Base-by-base conservation (phyloP, 805 yeast species). In the Kodamaea kaohsiungensis region DNA sequence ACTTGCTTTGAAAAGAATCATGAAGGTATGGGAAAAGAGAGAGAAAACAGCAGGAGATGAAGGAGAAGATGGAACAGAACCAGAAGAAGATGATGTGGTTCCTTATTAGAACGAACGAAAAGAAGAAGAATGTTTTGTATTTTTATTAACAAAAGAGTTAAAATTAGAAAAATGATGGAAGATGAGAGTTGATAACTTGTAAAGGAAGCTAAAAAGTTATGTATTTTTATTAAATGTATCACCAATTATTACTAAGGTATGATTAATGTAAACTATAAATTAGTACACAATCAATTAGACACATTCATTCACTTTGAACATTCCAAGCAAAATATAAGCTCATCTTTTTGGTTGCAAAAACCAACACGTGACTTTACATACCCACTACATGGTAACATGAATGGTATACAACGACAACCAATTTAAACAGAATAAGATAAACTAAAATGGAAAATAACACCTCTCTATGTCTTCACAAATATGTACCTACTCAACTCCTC, bases 1-100 rank as follows among this genome's bases (percentile, higher is more conserved):
- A 16, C 70, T 75, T 55, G 68, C 73, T 1, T 61, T 74, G 35
- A 59, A 62, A 15, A 60, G 68, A 12, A 60, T 76, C 5, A 55
- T 53, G 49, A 61, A 63, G 43, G 46, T 61, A 6, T 76, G 80
- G 80, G 59, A 60, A 2, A 37, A 43, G 12, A 61, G 57, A 8
- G 64, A 58, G 5, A 61, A 57, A 18, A 65, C 65, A 1, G 22
- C 42, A 16, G 43, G 53, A 7, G 56, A 49, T 12, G 58, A 53
- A 8, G 51, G 43, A 3, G 60, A 56, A 7, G 62, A 60, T 4
- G 71, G 63, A 13, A 40, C 45, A 7, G 45, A 40, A 12, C 45
- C 45, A 3, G 56, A 68, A 7, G 79, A 33, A n/a, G 52, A 37
- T 10, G 53, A 75, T 56, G 61, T 72, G 7, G 75, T 75, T 1